Evolutionary conservation across 2,329 filamentous ascomycete genomes (phyloP), one percentile per base, ranked within the genome.

Genomic region (Ophiosphaerella herpotricha): DNA sequence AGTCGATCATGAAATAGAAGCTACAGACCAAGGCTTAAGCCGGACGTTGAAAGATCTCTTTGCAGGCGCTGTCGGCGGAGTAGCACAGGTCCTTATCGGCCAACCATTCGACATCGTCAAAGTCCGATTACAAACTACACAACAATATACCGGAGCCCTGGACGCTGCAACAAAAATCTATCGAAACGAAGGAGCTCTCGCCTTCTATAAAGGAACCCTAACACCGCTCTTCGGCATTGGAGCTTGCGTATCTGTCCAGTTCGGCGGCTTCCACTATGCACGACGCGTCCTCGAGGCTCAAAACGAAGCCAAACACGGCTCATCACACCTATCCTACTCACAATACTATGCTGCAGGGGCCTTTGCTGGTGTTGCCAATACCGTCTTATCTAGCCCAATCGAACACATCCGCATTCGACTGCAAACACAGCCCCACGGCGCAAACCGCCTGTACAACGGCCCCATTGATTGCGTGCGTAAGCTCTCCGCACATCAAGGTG

Each of bases 131-230:
- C 94, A 99, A 75, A 99, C 94, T 13, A 89, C 88, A 46, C 86
- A 82, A 18, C 84, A 90, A 62, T 96, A 97, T 80, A 81, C 84
- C 45, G 87, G 85, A 58, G 94, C 94, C 45, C 76, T 95, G 39
- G 82, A 90, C 65, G 90, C 90, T 60, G 94, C 92, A 7, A 82
- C 82, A 43, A 85, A 88, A 57, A 97, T 99, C 77, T 90, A 90
- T 76, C 86, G 85, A 66, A 87, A 90, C 67, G 94, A 99, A 75
- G 94, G 94, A 1, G 82, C 91, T 2, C 77, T 89, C 11, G 94
- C 94, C 49, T 99, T 99, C 80, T 99, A 99, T 85, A 99, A 99
- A 61, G 94, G 94, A 67, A 97, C 94, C 0, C 81, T 99, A 48
- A 97, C 94, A 5, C 94, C 94, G 0, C 82, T 99, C 48, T 84